phyloP scores from a whole-genome alignment of 2,329 filamentous ascomycete species.

The Xylariales sp. region DNA sequence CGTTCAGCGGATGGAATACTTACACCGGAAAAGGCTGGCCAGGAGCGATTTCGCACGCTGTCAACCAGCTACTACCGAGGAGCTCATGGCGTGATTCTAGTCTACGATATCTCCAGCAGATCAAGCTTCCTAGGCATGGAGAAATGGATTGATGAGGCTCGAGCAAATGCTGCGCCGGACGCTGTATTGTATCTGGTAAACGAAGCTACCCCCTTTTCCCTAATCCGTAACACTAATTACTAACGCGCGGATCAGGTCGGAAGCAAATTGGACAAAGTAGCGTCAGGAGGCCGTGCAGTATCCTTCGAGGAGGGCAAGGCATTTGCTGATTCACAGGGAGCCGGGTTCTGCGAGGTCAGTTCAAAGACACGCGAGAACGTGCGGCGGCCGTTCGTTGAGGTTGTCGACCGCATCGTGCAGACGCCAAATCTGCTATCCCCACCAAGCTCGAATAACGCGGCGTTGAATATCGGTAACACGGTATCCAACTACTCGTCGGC shows the following conservation, averaged over 20 bases:
- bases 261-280: conserved; percentile 45
- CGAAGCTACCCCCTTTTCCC: background rate
- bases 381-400: conserved; percentile 44
- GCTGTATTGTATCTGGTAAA: conserved; percentile 44
- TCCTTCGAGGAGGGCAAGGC: conserved; percentile 41
- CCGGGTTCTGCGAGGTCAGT: conserved; percentile 49
- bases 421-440: conserved; percentile 35
- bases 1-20: no score
- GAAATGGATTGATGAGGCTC: conserved; percentile 49
- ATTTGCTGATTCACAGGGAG: conserved; percentile 40
- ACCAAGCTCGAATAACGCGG: conserved; percentile 18
- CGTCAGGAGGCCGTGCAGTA: conserved; percentile 35
- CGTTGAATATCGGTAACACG: conserved; percentile 23
- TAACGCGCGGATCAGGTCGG: conserved; percentile 31
- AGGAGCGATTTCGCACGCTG: conserved; percentile 45
- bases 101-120: conserved; percentile 44
- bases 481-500: conserved; percentile 21
- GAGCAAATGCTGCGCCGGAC: conserved; percentile 42
- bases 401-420: conserved; percentile 45
- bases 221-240: background rate
- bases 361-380: conserved; percentile 49
- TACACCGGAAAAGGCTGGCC: conserved; percentile 41
- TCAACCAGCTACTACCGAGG: conserved; percentile 48
- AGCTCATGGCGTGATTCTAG: conserved; percentile 43
- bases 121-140: conserved; percentile 49